These are phyloP conservation scores for Fraxinus albicans DNA, from an alignment of 305 asterid species.

Conservation along the genomic window DNA sequence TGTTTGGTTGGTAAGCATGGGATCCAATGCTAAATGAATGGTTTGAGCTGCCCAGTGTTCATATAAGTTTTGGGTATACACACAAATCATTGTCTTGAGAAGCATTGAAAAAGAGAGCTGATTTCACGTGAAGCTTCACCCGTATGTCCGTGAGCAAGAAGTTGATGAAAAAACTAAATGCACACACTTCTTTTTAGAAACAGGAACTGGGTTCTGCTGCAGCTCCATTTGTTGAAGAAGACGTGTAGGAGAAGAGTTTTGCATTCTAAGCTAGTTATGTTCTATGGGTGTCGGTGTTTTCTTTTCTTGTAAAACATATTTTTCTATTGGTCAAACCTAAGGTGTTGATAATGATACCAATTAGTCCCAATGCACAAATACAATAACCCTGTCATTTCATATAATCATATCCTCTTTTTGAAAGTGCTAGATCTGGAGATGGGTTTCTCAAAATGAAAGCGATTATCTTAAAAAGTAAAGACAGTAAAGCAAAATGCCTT, in stretches of 20 bases:
- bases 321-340: constrained; percentile 34
- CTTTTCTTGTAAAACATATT: constrained; percentile 14
- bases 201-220: neutral
- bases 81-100: neutral
- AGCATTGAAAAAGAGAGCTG: neutral
- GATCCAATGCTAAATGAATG: neutral
- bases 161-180: constrained; percentile 4
- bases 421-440: constrained; percentile 40
- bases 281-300: neutral
- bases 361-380: constrained; percentile 23
- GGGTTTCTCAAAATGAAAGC: constrained; percentile 8
- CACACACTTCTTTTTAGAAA: neutral
- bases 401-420: constrained; percentile 22
- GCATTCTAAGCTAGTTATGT: neutral
- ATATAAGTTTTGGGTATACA: neutral
- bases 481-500: constrained; percentile 29
- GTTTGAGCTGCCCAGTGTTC: neutral
- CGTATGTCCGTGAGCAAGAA: neutral
- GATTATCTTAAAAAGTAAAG: constrained; percentile 16
- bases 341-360: constrained; percentile 48
- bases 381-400: constrained; percentile 20
- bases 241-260: neutral
- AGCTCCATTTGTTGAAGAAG: constrained; percentile 1
- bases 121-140: constrained; percentile 8
- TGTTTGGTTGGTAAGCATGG: neutral